These are phyloP conservation scores for Chlorociboria aeruginascens DNA, from an alignment of 495 filamentous ascomycete genomes.

Conservation along the genomic window DNA sequence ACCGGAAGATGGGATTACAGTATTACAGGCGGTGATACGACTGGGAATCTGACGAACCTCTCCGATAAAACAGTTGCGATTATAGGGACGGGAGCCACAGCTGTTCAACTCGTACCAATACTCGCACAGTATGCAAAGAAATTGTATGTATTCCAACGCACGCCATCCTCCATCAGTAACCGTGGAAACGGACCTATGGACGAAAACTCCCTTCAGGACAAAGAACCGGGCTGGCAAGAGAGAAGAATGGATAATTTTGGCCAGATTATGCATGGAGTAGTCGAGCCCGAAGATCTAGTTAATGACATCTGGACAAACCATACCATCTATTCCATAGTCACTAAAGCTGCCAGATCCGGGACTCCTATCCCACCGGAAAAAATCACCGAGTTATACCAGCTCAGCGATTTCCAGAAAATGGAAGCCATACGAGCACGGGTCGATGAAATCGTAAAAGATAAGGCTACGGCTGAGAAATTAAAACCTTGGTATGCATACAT, in stretches of 20 bases:
- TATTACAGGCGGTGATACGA: slow-evolving; percentile 38
- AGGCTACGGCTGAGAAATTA: slow-evolving; percentile 28
- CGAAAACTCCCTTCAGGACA: slow-evolving; percentile 27
- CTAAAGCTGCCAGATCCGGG: background rate
- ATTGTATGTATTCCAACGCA: slow-evolving; percentile 44
- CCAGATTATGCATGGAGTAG: slow-evolving; percentile 18
- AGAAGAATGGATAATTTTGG: slow-evolving; percentile 27
- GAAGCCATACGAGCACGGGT: slow-evolving; percentile 25
- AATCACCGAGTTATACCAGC: too few relatives aligned
- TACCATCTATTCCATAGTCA: slow-evolving; percentile 17
- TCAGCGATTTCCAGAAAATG: too few relatives aligned
- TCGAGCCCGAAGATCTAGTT: slow-evolving; percentile 23
- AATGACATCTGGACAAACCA: slow-evolving; percentile 27
- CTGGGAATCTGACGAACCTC: slow-evolving; percentile 34
- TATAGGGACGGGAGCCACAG: slow-evolving; percentile 44
- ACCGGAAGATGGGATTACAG: slow-evolving; percentile 42
- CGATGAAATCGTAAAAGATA: slow-evolving; percentile 30
- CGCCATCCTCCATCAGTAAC: slow-evolving; percentile 35
- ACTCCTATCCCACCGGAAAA: background rate
- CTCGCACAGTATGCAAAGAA: slow-evolving; percentile 38
- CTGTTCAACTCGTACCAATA: slow-evolving; percentile 38
- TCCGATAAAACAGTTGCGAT: slow-evolving; percentile 39
- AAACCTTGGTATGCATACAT: slow-evolving; percentile 33
- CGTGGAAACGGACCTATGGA: slow-evolving; percentile 39
- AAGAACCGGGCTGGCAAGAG: slow-evolving; percentile 36